These are phyloP conservation scores for Exophiala sideris DNA, from an alignment of 2,329 filamentous ascomycete genomes.

Conservation along the genomic window DNA sequence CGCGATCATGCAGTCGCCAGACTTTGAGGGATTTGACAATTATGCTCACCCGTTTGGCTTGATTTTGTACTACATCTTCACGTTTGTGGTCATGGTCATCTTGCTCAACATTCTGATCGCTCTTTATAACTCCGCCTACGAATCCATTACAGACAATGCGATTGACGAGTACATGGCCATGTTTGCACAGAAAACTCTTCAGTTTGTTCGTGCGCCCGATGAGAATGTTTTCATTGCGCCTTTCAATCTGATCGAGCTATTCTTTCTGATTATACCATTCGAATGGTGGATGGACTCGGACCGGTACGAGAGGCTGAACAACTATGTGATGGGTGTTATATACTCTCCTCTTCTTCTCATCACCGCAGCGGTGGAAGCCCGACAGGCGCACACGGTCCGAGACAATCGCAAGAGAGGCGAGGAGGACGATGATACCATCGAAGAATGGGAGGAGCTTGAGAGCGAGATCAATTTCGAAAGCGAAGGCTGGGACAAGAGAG, in stretches of 20 bases:
- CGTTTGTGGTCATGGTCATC: slow-evolving; percentile 94
- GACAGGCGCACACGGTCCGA: slow-evolving; percentile 63
- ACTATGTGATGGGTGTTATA: slow-evolving; percentile 78
- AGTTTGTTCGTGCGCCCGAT: slow-evolving; percentile 92
- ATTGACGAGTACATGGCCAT: slow-evolving; percentile 93
- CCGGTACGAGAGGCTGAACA: slow-evolving; percentile 77
- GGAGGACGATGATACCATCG: slow-evolving; percentile 79
- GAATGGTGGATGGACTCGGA: slow-evolving; percentile 91
- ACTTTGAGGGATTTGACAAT: slow-evolving; percentile 82
- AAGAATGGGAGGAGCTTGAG: slow-evolving; percentile 89
- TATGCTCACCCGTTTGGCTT: slow-evolving; percentile 92
- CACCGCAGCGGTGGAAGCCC: slow-evolving; percentile 69
- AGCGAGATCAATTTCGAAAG: slow-evolving; percentile 72
- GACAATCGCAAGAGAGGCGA: slow-evolving; percentile 76
- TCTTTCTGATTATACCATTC: slow-evolving; percentile 72
- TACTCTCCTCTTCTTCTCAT: slow-evolving; percentile 81
- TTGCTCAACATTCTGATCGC: slow-evolving; percentile 95
- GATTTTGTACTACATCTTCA: slow-evolving; percentile 95
- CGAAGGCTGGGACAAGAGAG: slow-evolving; percentile 80
- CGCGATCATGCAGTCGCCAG: slow-evolving; percentile 84
- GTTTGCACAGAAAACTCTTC: slow-evolving; percentile 91
- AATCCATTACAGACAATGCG: slow-evolving; percentile 88
- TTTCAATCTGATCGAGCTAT: slow-evolving; percentile 87
- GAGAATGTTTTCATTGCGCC: slow-evolving; percentile 98
- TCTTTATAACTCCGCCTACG: slow-evolving; percentile 93